These are phyloP conservation scores for Strigomonas culicis DNA, from an alignment of 208 protist genomes.

Conservation along the genomic window DNA sequence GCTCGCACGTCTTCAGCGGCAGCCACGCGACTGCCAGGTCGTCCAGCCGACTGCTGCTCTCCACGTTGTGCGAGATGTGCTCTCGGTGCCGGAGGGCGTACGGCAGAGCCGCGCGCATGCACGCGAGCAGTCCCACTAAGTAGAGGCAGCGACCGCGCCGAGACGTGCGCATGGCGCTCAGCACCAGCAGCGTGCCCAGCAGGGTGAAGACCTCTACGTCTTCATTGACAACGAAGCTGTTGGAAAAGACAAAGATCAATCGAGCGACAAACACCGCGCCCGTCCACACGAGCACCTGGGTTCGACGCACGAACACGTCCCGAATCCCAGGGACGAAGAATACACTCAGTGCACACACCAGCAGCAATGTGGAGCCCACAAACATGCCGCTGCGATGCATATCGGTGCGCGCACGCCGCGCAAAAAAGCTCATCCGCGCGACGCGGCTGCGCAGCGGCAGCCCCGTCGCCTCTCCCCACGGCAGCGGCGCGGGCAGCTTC, in stretches of 20 bases:
- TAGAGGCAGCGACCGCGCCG: not conserved
- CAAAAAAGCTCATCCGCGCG: slow-evolving; percentile 46
- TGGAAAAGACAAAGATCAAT: slow-evolving; percentile 50
- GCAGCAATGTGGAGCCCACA: slow-evolving; percentile 30
- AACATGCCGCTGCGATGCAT: slow-evolving; percentile 50
- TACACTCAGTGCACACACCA: slow-evolving; percentile 39
- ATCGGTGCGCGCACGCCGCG: slow-evolving; percentile 36
- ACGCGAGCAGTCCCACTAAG: slow-evolving; percentile 18
- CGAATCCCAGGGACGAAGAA: slow-evolving; percentile 31
- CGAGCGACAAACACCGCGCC: slow-evolving; percentile 41
- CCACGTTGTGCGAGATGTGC: slow-evolving; percentile 54
- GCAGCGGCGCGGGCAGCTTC: slow-evolving; percentile 15
- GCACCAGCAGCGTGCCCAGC: slow-evolving; percentile 20
- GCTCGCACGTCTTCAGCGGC: slow-evolving; percentile 16
- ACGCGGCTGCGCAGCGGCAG: slow-evolving; percentile 21
- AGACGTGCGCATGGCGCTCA: slow-evolving; percentile 6
- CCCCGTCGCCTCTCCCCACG: slow-evolving; percentile 6
- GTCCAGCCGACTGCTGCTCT: slow-evolving; percentile 30
- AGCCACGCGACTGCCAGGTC: slow-evolving; percentile 12
- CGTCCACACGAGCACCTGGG: slow-evolving; percentile 23
- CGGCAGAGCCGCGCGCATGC: slow-evolving; percentile 26
- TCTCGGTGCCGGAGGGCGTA: slow-evolving; percentile 36
- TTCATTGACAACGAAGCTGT: slow-evolving; percentile 77
- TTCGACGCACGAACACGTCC: slow-evolving; percentile 11
- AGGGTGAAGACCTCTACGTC: slow-evolving; percentile 41